Conservation (phyloP, 768 basidiomycete genomes). For the Cubamyces sp. region DNA sequence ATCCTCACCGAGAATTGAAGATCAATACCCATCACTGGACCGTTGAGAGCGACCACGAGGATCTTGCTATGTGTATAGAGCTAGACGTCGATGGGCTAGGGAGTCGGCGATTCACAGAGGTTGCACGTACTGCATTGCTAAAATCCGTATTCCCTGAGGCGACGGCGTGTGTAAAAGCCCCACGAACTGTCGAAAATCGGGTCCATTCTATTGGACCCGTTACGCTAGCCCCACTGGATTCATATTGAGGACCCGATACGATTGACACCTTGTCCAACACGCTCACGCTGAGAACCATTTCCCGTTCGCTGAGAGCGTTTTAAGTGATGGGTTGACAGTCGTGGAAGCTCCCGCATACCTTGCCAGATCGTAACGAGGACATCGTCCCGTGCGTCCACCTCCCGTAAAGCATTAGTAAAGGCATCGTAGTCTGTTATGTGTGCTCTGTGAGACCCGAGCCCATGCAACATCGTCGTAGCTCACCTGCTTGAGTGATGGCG, state of each 20-base stretch:
- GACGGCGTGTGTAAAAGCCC: conserved; percentile 50
- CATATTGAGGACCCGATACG: background rate
- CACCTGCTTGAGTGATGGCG: conserved; percentile 57
- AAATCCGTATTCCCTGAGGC: conserved; percentile 59
- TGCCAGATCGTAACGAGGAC: conserved; percentile 72
- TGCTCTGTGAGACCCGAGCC: background rate
- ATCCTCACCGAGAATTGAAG: background rate
- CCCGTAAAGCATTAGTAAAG: conserved; percentile 59
- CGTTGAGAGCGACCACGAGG: conserved; percentile 74
- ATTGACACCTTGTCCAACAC: background rate
- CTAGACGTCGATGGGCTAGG: conserved; percentile 36
- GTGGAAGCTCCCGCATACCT: conserved; percentile 40
- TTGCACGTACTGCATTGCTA: conserved; percentile 58
- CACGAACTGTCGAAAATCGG: conserved; percentile 40
- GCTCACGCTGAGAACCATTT: conserved; percentile 77
- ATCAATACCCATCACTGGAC: conserved; percentile 70
- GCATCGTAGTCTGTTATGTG: conserved; percentile 57
- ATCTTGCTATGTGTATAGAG: conserved; percentile 70
- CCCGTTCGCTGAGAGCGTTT: conserved; percentile 51
- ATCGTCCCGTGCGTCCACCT: conserved; percentile 61
- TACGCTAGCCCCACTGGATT: conserved; percentile 53
- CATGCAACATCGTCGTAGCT: background rate
- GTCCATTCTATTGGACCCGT: conserved; percentile 10
- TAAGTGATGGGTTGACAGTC: background rate
- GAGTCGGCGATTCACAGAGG: background rate